Conservation (phyloP, 108 stramenopile species). For the Aurantiochytrium sp. region DNA sequence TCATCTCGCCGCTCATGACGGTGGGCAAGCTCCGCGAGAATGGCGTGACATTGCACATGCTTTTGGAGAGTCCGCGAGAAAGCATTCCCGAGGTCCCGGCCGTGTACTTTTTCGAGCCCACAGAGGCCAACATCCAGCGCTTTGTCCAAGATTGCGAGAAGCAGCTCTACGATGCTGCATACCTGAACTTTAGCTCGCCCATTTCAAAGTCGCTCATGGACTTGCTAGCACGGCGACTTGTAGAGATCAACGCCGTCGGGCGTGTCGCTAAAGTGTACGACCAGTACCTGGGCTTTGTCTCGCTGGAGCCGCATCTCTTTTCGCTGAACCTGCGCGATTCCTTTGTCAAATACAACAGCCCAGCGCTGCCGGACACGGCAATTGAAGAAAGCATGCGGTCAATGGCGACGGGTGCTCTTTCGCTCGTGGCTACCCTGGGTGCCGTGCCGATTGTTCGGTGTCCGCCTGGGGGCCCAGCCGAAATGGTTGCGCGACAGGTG, state of each 20-base stretch:
- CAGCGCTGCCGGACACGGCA: conserved; percentile 63
- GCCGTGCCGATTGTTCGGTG: conserved; percentile 83
- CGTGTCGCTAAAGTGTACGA: conserved; percentile 74
- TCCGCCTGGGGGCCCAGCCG: conserved; percentile 78
- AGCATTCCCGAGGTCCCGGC: conserved; percentile 92
- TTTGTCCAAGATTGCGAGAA: conserved; percentile 77
- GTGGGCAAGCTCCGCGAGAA: conserved; percentile 82
- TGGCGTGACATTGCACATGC: conserved; percentile 91
- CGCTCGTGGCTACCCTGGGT: conserved; percentile 76
- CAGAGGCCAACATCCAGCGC: conserved; percentile 70
- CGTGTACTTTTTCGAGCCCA: conserved; percentile 88
- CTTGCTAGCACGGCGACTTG: not conserved
- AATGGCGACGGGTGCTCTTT: conserved; percentile 76
- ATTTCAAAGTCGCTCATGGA: not conserved
- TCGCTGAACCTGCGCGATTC: conserved; percentile 66
- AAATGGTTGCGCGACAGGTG: conserved; percentile 88
- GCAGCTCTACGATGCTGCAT: conserved; percentile 63
- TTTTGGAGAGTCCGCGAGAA: conserved; percentile 73
- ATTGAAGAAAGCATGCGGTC: conserved; percentile 72
- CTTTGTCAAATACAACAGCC: conserved; percentile 75
- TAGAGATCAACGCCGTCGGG: conserved; percentile 66
- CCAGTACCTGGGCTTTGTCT: conserved; percentile 85
- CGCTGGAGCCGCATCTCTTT: conserved; percentile 77
- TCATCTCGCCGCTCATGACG: conserved; percentile 86
- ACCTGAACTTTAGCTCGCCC: conserved; percentile 30